Percentiles rank a stretch among this genome's conserved stretches.
Conservation (phyloP, 352 stramenopile genomes). For the Pythium brassicae region DNA sequence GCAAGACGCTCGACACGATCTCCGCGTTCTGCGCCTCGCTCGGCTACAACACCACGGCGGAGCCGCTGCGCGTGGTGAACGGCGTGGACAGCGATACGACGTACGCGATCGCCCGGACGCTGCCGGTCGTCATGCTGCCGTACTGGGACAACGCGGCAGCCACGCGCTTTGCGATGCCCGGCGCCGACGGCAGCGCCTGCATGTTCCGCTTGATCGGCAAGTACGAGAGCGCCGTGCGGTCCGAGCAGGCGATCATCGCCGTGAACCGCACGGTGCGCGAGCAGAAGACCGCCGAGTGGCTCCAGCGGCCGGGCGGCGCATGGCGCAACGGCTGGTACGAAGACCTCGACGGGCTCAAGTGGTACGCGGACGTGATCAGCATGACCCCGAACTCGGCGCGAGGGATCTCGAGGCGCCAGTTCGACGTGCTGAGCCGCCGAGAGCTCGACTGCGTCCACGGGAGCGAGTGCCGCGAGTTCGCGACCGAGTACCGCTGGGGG, state of each 20-base stretch:
- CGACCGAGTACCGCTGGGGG: constrained; percentile 12
- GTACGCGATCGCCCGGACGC: constrained; percentile 10
- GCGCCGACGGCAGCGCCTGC: constrained; percentile 22
- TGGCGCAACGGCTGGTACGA: constrained; percentile 49
- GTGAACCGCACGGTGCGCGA: constrained; percentile 22
- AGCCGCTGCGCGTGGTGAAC: constrained; percentile 18
- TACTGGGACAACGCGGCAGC: constrained; percentile 24
- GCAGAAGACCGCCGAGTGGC: constrained; percentile 33
- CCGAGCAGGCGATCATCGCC: background rate
- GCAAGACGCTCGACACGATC: constrained; percentile 14
- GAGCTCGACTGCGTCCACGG: constrained; percentile 25
- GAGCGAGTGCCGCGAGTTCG: constrained; percentile 9
- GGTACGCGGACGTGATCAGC: constrained; percentile 34
- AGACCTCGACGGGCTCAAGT: constrained; percentile 10
- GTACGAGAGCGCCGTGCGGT: constrained; percentile 24
- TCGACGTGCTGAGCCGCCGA: constrained; percentile 24
- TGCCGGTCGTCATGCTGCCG: constrained; percentile 32
- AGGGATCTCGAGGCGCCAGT: constrained; percentile 20
- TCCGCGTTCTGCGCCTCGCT: constrained; percentile 12
- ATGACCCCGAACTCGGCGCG: constrained; percentile 16
- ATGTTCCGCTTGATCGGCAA: constrained; percentile 19
- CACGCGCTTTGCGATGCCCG: constrained; percentile 17
- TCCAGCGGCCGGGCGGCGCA: constrained; percentile 15
- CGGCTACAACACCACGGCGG: constrained; percentile 23
- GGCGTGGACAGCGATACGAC: constrained; percentile 7